Base-by-base conservation (phyloP, 805 yeast genomes). In the Ogataea neopini region DNA sequence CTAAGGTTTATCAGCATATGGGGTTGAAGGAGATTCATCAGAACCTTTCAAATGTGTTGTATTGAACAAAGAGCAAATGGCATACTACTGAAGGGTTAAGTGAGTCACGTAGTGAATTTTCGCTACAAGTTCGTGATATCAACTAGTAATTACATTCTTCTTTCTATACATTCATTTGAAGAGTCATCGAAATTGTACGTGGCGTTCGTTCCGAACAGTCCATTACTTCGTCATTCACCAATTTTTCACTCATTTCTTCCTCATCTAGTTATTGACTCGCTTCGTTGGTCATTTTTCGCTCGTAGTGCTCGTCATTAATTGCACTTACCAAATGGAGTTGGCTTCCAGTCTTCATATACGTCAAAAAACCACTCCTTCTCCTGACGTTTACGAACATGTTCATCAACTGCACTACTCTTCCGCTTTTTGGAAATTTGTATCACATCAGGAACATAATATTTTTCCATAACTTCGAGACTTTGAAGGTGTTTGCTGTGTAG, bases 301-400 rank as follows among this genome's bases (percentile, higher is more conserved):
- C n/a, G n/a, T n/a, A n/a, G n/a, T n/a, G n/a, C n/a, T n/a, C n/a
- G n/a, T n/a, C n/a, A n/a, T n/a, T n/a, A n/a, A 30, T 49, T 33
- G 22, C 32, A 46, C 15, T 34, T 33, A 4, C 87, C 87, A 63
- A 81, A 80, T 1, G 86, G 84, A 46, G 64, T 72, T 0, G 84
- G 79, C 18, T 59, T 58, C 85, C 86, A 82, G 29, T 69, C 53
- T 0, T 61, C 45, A 39, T 66, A 64, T 13, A 48, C 48, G 37
- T 68, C 72, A 54, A 75, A 72, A 4, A 66, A 34, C 18, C 35
- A 49, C 3, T 39, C 26, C 40, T 32, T n/a, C 14, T 43, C 38
- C 17, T 26, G 15, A 11, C 19, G 6, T 23, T n/a, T n/a, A n/a
- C n/a, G n/a, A n/a, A n/a, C 38, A 11, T 11, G 23, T n/a, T 18